phyloP scores from a whole-genome alignment of 1,284 basidiomycete species.

The Sanguinoderma infundibulare region DNA sequence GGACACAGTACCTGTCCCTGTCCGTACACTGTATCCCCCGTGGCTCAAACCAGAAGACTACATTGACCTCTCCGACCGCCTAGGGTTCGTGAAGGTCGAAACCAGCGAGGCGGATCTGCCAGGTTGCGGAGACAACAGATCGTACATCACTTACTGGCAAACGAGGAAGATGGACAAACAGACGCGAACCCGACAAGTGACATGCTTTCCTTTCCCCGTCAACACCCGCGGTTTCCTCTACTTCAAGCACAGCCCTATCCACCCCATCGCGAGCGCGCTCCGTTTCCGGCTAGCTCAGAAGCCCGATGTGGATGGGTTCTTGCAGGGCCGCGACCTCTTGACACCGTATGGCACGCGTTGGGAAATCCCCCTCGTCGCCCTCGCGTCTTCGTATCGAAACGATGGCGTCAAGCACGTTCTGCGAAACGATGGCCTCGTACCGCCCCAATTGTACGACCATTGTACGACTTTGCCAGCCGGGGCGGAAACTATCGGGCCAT shows the following conservation, averaged over 20 bases:
- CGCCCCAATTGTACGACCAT: not conserved
- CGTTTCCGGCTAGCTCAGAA: slow-evolving; percentile 17
- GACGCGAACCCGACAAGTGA: not conserved
- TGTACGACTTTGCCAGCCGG: not conserved
- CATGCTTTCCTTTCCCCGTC: slow-evolving; percentile 16
- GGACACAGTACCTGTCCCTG: not conserved
- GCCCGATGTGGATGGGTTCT: not conserved
- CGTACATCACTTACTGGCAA: slow-evolving; percentile 9
- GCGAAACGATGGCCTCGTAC: not conserved
- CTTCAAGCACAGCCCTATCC: not conserved
- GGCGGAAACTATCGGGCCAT: not conserved
- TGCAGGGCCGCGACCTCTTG: slow-evolving; percentile 11
- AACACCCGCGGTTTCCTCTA: slow-evolving; percentile 21
- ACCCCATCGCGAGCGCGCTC: slow-evolving; percentile 9
- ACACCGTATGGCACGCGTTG: slow-evolving; percentile 12
- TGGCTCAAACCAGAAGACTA: slow-evolving; percentile 6
- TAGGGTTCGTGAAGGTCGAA: not conserved
- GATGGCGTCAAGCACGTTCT: not conserved
- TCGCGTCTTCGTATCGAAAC: slow-evolving; percentile 2
- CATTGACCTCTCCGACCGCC: slow-evolving; percentile 16
- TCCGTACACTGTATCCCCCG: slow-evolving; percentile 9
- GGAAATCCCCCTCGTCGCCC: slow-evolving; percentile 11
- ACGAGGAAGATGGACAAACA: not conserved
- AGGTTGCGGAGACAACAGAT: not conserved
- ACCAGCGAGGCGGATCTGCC: not conserved